Conservation (phyloP, 1,139 yeast species). For the Geotrichum armillariae region DNA sequence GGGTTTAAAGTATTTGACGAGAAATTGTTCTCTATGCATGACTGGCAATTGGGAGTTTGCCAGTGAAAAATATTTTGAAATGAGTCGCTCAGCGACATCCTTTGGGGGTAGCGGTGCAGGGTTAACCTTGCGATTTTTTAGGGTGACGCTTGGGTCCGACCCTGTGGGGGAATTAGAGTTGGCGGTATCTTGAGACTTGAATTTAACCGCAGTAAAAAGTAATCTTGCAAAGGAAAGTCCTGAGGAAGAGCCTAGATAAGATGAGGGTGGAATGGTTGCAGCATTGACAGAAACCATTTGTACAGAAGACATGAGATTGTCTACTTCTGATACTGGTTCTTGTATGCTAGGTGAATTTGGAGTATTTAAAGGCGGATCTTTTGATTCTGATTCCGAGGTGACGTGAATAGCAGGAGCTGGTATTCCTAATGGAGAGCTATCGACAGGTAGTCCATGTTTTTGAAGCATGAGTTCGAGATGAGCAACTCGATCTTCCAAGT, state of each 20-base stretch:
- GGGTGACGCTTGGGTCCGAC: not conserved
- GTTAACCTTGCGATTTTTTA: conserved; percentile 29
- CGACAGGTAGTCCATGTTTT: conserved; percentile 43
- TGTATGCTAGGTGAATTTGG: not conserved
- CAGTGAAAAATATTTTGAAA: conserved; percentile 72
- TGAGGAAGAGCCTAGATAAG: conserved; percentile 54
- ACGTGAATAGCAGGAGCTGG: not conserved
- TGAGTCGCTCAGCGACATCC: conserved; percentile 62
- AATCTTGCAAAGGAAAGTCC: conserved; percentile 73
- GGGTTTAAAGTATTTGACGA: conserved; percentile 66
- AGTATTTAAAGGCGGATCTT: not conserved
- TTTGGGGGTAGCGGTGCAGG: conserved; percentile 69
- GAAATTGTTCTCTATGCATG: conserved; percentile 74
- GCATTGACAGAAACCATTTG: conserved; percentile 35
- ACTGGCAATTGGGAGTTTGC: conserved; percentile 81
- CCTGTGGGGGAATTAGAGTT: not conserved
- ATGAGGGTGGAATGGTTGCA: conserved; percentile 36
- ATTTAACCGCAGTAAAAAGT: conserved; percentile 72
- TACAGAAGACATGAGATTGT: conserved; percentile 32
- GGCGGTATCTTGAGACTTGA: conserved; percentile 40
- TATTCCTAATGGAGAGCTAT: conserved; percentile 21
- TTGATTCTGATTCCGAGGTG: not conserved
- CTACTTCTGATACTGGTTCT: conserved; percentile 19
- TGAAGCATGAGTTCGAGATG: conserved; percentile 53
- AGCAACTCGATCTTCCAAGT: conserved; percentile 65